A percentile compares a stretch with the other conserved stretches of the same genome.
These are phyloP conservation scores for Areca catechu DNA, from an alignment of 176 grass and related monocot genomes.

Conservation along the genomic window DNA sequence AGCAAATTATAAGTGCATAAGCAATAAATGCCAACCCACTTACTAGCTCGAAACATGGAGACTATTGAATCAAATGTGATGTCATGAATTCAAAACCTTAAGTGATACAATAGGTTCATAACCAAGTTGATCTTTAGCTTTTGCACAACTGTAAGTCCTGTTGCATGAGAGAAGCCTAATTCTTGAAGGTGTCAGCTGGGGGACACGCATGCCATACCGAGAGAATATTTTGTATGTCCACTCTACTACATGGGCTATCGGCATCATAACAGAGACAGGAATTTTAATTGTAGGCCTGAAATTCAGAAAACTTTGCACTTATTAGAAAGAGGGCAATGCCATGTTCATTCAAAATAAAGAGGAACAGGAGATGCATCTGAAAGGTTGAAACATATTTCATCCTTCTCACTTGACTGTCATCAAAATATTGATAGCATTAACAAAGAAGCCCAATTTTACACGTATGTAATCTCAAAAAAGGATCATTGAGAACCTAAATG, in stretches of 20 bases:
- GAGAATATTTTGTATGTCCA: conserved; percentile 70
- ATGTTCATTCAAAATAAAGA: no score
- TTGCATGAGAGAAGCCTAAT: conserved; percentile 90
- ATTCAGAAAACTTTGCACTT: not conserved
- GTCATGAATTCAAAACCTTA: conserved; percentile 30
- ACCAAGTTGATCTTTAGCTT: conserved; percentile 86
- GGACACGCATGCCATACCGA: conserved; percentile 82
- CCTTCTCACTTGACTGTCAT: no score
- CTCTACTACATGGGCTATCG: conserved; percentile 85
- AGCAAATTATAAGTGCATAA: conserved; percentile 6
- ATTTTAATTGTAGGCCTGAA: conserved; percentile 88
- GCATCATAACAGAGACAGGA: conserved; percentile 83
- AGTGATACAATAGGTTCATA: conserved; percentile 91
- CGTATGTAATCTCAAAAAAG: no score
- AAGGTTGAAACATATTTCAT: no score
- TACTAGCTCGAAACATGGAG: conserved; percentile 3
- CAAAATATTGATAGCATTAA: no score
- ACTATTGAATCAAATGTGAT: no score
- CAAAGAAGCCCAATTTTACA: no score
- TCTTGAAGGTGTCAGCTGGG: conserved; percentile 95
- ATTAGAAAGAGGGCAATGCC: no score
- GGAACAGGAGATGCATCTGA: no score
- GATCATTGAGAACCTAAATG: no score
- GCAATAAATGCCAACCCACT: not conserved
- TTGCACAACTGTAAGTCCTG: conserved; percentile 74